Percentiles rank a stretch among this genome's conserved stretches.
phyloP scores from a whole-genome alignment of 768 basidiomycete species.

The Panellus pusillus region DNA sequence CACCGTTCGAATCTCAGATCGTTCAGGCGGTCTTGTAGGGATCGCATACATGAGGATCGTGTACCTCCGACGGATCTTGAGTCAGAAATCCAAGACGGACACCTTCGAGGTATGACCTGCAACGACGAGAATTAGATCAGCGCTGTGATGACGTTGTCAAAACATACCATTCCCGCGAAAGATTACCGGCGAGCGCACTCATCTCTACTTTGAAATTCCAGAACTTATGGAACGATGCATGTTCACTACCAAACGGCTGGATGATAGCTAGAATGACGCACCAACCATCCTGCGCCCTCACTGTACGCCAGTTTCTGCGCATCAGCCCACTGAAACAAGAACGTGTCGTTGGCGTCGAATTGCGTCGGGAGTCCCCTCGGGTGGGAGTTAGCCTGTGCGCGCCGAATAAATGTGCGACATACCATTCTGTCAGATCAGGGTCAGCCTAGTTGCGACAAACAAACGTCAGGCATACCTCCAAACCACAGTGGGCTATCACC shows the following conservation, averaged over 20 bases:
- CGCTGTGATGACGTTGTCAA: neutral
- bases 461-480: constrained; percentile 28
- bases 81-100: constrained; percentile 61
- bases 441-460: neutral
- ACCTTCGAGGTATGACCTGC: constrained; percentile 72
- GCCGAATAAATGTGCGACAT: too few relatives aligned
- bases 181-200: constrained; percentile 47
- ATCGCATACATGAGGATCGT: constrained; percentile 65
- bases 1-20: too few relatives aligned
- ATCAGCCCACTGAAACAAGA: constrained; percentile 59
- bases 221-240: constrained; percentile 34
- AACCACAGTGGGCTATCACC: constrained; percentile 53
- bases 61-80: constrained; percentile 52
- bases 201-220: constrained; percentile 79
- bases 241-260: neutral
- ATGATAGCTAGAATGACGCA: constrained; percentile 28
- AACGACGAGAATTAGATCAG: neutral
- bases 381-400: too few relatives aligned
- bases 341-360: constrained; percentile 53
- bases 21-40: constrained; percentile 34
- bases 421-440: constrained; percentile 39
- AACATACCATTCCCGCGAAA: constrained; percentile 65
- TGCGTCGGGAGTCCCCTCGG: constrained; percentile 49
- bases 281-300: constrained; percentile 57
- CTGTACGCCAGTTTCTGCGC: constrained; percentile 60